phyloP scores from a whole-genome alignment of 805 yeast species.

The Metschnikowia reukaufii region DNA sequence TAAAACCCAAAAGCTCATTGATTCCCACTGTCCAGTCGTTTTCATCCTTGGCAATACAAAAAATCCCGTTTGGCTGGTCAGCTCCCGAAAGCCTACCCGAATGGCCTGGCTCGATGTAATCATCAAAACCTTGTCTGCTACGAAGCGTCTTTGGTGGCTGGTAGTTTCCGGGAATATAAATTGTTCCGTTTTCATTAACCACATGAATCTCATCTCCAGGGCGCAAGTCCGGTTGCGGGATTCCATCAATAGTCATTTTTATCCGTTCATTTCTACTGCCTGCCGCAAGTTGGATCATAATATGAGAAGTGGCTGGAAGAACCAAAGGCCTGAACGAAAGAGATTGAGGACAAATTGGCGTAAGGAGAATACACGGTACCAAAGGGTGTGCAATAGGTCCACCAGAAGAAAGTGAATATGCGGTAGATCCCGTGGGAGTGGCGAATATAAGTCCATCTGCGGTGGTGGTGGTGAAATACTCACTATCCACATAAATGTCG shows the following conservation, averaged over 20 bases:
- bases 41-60: constrained; percentile 81
- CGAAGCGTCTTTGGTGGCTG: constrained; percentile 35
- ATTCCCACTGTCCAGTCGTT: constrained; percentile 93
- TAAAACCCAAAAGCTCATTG: constrained; percentile 85
- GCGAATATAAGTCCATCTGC: constrained; percentile 87
- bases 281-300: constrained; percentile 60
- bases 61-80: constrained; percentile 54
- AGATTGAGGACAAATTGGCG: constrained; percentile 92
- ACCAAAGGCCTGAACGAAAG: constrained; percentile 87
- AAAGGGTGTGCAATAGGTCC: constrained; percentile 91
- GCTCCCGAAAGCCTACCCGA: constrained; percentile 5
- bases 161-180: constrained; percentile 50
- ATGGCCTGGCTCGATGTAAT: constrained; percentile 23
- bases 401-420: constrained; percentile 85
- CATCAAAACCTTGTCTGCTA: constrained; percentile 20
- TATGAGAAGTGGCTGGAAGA: constrained; percentile 75
- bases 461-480: constrained; percentile 81
- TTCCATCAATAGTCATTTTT: constrained; percentile 80
- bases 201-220: constrained; percentile 82
- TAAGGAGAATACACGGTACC: constrained; percentile 75
- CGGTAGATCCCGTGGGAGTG: constrained; percentile 95
- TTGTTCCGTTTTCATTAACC: constrained; percentile 62
- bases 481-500: constrained; percentile 83
- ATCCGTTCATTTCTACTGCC: constrained; percentile 41
- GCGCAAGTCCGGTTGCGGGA: constrained; percentile 62